A percentile compares a stretch with the other conserved stretches of the same genome.
Evolutionary conservation across 139 green algal genomes (phyloP).

Genomic region (Chlorella sp.): DNA sequence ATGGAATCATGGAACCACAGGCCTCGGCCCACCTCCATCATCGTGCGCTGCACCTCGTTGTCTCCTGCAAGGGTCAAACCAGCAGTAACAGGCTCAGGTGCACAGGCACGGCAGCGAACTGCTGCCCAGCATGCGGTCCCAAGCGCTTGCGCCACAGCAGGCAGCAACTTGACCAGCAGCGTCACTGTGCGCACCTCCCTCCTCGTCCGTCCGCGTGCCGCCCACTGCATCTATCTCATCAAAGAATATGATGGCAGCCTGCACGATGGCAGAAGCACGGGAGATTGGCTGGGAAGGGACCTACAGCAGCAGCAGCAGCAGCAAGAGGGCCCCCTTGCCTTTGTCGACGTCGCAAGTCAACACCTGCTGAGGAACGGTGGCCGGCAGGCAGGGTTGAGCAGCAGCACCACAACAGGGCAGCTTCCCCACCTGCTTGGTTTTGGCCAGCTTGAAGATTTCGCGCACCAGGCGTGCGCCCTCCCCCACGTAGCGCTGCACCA

Average conservation of each 20-base stretch:
- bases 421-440: slow-evolving; percentile 99
- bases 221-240: slow-evolving; percentile 72
- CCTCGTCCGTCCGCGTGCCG: background rate
- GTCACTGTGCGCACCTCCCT: background rate
- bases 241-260: slow-evolving; percentile 99
- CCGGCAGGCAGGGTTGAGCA: no score
- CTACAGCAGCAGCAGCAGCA: no score
- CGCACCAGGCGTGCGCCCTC: slow-evolving; percentile 95
- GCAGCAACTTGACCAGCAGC: background rate
- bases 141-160: no score
- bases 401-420: no score
- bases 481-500: slow-evolving; percentile 99
- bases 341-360: no score
- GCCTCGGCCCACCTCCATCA: slow-evolving; percentile 80
- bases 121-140: background rate
- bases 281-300: no score
- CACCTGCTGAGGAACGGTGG: no score
- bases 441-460: slow-evolving; percentile 86
- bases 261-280: no score
- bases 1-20: no score
- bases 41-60: slow-evolving; percentile 99
- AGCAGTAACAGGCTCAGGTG: no score
- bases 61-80: slow-evolving; percentile 58
- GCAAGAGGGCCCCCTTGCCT: no score
- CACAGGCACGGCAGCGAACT: no score